Percentiles rank a stretch among this genome's conserved stretches.
These are phyloP conservation scores for Sutorius eximius DNA, from an alignment of 1,284 basidiomycete species.

Conservation along the genomic window DNA sequence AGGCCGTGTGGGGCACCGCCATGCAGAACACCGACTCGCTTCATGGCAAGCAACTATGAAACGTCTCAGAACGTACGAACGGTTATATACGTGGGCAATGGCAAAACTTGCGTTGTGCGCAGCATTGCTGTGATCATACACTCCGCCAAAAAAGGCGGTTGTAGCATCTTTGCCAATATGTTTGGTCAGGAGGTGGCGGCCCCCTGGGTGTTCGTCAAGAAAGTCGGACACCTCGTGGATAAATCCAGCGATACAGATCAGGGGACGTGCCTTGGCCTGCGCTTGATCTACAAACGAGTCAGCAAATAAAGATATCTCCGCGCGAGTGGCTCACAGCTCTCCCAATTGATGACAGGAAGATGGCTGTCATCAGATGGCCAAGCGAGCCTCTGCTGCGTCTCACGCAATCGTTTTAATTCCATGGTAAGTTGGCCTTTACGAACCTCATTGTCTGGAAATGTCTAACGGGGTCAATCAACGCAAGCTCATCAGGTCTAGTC, in stretches of 20 bases:
- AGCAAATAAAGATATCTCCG: conserved; percentile 5
- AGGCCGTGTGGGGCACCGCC: conserved; percentile 68
- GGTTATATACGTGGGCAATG: background rate
- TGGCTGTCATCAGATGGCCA: conserved; percentile 81
- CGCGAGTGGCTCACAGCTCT: conserved; percentile 60
- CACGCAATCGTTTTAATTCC: conserved; percentile 82
- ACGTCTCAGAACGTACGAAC: conserved; percentile 18
- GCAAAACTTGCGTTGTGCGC: conserved; percentile 70
- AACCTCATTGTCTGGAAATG: conserved; percentile 93
- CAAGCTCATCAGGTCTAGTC: background rate
- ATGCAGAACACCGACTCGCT: conserved; percentile 84
- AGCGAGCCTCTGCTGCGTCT: conserved; percentile 64
- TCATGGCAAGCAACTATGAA: conserved; percentile 74
- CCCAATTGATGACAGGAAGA: conserved; percentile 84
- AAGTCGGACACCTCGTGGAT: conserved; percentile 88
- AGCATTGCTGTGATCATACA: conserved; percentile 92
- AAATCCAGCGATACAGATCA: conserved; percentile 85
- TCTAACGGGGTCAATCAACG: conserved; percentile 31
- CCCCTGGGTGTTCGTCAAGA: conserved; percentile 87
- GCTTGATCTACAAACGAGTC: conserved; percentile 55
- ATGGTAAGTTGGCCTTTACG: conserved; percentile 90
- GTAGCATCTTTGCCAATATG: conserved; percentile 83
- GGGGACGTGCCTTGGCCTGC: conserved; percentile 72
- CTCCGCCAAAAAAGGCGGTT: conserved; percentile 91
- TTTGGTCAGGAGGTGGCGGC: conserved; percentile 66